Conservation (phyloP, 306 rosid genomes). For the Geum urbanum region DNA sequence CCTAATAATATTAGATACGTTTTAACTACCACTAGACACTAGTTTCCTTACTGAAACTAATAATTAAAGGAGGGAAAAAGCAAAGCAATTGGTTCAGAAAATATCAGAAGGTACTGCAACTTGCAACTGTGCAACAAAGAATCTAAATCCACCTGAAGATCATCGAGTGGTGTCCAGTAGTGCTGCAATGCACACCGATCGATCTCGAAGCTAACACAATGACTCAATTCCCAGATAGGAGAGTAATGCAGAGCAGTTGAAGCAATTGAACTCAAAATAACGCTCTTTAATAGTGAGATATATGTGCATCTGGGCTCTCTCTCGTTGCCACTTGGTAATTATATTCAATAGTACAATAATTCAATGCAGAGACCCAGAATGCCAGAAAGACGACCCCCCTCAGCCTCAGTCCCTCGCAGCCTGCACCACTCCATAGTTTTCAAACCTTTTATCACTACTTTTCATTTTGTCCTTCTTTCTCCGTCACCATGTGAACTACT, state of each 20-base stretch:
- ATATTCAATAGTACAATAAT: conserved; percentile 11
- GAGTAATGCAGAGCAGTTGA: not conserved
- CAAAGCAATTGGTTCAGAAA: too few species aligned
- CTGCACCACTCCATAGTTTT: conserved; percentile 16
- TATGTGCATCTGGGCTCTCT: conserved; percentile 4
- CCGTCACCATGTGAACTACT: conserved; percentile 3
- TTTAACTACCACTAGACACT: too few species aligned
- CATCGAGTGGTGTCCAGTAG: not conserved
- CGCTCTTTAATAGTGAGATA: conserved; percentile 1
- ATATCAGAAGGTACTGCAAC: too few species aligned
- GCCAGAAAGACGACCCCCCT: not conserved
- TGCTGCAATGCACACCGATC: not conserved
- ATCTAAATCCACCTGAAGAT: conserved; percentile 4
- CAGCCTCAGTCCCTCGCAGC: not conserved
- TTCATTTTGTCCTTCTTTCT: conserved; percentile 5
- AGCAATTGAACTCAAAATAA: not conserved
- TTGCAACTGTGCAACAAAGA: not conserved
- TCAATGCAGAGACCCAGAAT: conserved; percentile 3
- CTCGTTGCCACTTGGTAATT: not conserved
- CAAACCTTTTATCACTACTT: conserved; percentile 12
- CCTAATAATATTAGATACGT: too few species aligned
- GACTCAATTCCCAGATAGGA: not conserved
- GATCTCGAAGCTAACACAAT: not conserved
- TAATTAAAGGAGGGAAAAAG: too few species aligned
- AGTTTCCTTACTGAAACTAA: too few species aligned